These are phyloP conservation scores for Rhodotorula diobovata DNA, from an alignment of 768 basidiomycete species.

Conservation along the genomic window DNA sequence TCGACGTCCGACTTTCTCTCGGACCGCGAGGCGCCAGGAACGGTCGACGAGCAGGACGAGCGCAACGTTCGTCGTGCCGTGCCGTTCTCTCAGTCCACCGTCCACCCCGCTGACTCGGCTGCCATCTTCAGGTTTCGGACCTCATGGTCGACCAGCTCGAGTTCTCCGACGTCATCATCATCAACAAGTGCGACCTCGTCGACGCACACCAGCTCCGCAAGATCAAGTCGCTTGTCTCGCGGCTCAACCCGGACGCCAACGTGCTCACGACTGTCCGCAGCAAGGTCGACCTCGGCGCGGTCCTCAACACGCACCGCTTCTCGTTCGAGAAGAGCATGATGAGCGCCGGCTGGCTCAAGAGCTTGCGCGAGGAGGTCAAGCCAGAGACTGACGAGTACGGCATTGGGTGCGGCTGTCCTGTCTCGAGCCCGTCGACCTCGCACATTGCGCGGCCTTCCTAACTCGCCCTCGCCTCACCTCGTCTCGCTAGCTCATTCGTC, in stretches of 20 bases:
- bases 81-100: neutral
- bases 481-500: slow-evolving; percentile 39
- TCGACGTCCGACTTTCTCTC: slow-evolving; percentile 47
- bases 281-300: slow-evolving; percentile 42
- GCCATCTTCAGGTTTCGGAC: neutral
- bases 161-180: slow-evolving; percentile 46
- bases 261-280: slow-evolving; percentile 29
- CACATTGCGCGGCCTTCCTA: neutral
- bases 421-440: neutral
- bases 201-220: slow-evolving; percentile 31
- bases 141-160: slow-evolving; percentile 47
- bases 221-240: slow-evolving; percentile 41
- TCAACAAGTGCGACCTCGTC: slow-evolving; percentile 47
- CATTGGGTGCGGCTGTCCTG: slow-evolving; percentile 7
- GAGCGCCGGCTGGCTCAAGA: slow-evolving; percentile 44
- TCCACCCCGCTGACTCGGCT: neutral
- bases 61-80: slow-evolving; percentile 40
- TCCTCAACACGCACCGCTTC: slow-evolving; percentile 46
- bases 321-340: slow-evolving; percentile 44
- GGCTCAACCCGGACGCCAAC: slow-evolving; percentile 45
- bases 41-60: slow-evolving; percentile 47
- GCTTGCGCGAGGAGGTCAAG: slow-evolving; percentile 44
- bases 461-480: neutral
- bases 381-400: slow-evolving; percentile 46
- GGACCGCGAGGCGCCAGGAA: slow-evolving; percentile 42